A percentile compares a stretch with the other conserved stretches of the same genome.
Evolutionary conservation across 495 filamentous ascomycete genomes (phyloP).

Genomic region (Aspergillus leporis): DNA sequence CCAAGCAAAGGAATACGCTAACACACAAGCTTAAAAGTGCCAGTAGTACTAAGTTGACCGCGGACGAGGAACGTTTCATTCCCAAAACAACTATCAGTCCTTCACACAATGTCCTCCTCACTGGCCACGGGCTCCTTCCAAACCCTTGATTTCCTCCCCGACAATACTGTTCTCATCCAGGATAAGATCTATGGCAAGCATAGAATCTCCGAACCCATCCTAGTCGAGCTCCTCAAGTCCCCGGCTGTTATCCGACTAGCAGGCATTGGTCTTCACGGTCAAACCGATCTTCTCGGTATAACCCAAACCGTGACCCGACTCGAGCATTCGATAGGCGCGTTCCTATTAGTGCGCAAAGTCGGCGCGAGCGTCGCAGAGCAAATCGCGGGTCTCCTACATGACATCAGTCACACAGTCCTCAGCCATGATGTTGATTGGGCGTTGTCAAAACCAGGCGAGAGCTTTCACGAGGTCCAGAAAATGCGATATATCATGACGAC

Average conservation of each 20-base stretch:
- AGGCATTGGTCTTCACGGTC: slow-evolving; percentile 41
- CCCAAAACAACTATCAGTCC: neutral
- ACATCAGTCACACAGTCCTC: slow-evolving; percentile 44
- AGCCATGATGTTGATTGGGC: slow-evolving; percentile 46
- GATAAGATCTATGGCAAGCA: slow-evolving; percentile 41
- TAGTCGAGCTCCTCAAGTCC: slow-evolving; percentile 39
- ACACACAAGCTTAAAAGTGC: neutral
- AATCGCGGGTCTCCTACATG: slow-evolving; percentile 44
- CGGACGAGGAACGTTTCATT: neutral
- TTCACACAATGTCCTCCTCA: neutral
- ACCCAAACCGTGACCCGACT: slow-evolving; percentile 39
- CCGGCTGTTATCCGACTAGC: slow-evolving; percentile 34
- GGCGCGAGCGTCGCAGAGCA: slow-evolving; percentile 42
- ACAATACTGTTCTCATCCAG: slow-evolving; percentile 26
- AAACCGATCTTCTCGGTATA: slow-evolving; percentile 37
- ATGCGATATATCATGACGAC: slow-evolving; percentile 38
- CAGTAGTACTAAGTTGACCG: neutral
- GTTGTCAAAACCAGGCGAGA: slow-evolving; percentile 39
- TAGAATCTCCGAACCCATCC: slow-evolving; percentile 34
- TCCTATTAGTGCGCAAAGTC: slow-evolving; percentile 40
- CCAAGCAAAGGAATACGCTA: neutral
- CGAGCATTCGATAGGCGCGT: slow-evolving; percentile 47
- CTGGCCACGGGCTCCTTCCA: slow-evolving; percentile 17
- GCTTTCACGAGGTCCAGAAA: slow-evolving; percentile 48
- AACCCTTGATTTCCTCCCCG: slow-evolving; percentile 17